Evolutionary conservation across 306 rosid species (phyloP), one percentile per base, ranked within the genome.

Genomic region (Clitoria ternatea): DNA sequence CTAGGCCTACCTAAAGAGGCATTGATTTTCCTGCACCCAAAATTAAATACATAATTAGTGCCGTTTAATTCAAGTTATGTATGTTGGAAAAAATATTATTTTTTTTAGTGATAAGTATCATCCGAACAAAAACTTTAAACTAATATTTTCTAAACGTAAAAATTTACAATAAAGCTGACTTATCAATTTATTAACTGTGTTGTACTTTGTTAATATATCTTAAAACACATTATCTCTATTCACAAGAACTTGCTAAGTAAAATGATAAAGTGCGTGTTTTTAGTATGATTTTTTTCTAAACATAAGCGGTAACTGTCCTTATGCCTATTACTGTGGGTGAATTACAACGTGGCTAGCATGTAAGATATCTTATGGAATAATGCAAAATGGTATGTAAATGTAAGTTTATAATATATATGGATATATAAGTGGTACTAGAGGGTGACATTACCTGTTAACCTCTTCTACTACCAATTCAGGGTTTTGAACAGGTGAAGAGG

Each of bases 391-490:
- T 1, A 23, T 60, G 37, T 7, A 57, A 59, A 60, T 30, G 29
- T 45, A 6, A 52, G 56, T 17, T 60, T 11, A 37, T 29, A 1
- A 32, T 10, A 15, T 29, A 32, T 10, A 15, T 29, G 42, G 37
- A 65, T 13, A 14, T 3, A 65, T 13, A 14, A 4, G 22, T 6
- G 18, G 29, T 7, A 13, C 4, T 6, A 44, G 53, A 0, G 3
- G n/a, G 64, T 18, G 11, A 13, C 0, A 30, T 75, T 94, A 94
- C 98, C 95, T 85, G 78, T 94, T 92, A 20, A 89, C 96, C 37
- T 89, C 89, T 52, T 86, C 73, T 1, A 83, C 89, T 2, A 87
- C 87, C 6, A 66, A 45, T 37, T 94, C 87, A 24, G 97, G 96
- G 73, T 94, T 78, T 7, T 68, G 88, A 26, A 78, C 59, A 4